These are phyloP conservation scores for Leccinum angustisporum DNA, from an alignment of 1,284 basidiomycete species.

Conservation along the genomic window DNA sequence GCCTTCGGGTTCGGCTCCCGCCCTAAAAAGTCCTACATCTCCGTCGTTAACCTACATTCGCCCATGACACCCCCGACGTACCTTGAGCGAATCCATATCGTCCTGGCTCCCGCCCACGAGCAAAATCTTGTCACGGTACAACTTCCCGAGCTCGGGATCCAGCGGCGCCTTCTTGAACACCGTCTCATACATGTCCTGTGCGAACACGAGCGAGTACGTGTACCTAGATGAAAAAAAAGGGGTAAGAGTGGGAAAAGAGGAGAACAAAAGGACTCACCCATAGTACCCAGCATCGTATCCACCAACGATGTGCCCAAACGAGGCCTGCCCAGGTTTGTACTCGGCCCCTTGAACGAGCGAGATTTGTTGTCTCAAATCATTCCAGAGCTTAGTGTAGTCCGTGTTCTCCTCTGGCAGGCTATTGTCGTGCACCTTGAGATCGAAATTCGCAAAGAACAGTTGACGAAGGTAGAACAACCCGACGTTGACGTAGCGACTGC, in stretches of 20 bases:
- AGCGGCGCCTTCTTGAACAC: constrained; percentile 76
- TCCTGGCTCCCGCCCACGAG: constrained; percentile 55
- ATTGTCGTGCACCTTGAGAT: constrained; percentile 73
- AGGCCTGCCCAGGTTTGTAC: constrained; percentile 56
- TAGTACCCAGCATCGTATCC: not conserved
- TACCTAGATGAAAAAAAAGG: constrained; percentile 2
- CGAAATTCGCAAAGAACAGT: constrained; percentile 80
- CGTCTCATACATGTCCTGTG: constrained; percentile 31
- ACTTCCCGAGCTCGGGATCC: constrained; percentile 47
- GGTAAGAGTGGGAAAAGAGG: not conserved
- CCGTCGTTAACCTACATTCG: rapidly evolving
- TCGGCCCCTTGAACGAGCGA: constrained; percentile 63
- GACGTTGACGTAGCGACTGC: constrained; percentile 76
- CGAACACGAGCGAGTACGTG: constrained; percentile 37
- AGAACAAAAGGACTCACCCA: not conserved
- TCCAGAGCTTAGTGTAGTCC: constrained; percentile 78
- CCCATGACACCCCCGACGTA: constrained; percentile 13
- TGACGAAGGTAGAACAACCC: constrained; percentile 78
- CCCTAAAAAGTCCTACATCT: constrained; percentile 52
- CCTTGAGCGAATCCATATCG: constrained; percentile 58
- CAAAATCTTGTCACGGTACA: constrained; percentile 53
- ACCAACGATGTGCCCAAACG: constrained; percentile 24
- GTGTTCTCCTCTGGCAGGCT: constrained; percentile 39
- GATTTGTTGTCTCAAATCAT: constrained; percentile 61
- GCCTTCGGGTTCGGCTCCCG: not conserved